These are phyloP conservation scores for Collybiopsis luxurians DNA, from an alignment of 768 basidiomycete species.

Conservation along the genomic window DNA sequence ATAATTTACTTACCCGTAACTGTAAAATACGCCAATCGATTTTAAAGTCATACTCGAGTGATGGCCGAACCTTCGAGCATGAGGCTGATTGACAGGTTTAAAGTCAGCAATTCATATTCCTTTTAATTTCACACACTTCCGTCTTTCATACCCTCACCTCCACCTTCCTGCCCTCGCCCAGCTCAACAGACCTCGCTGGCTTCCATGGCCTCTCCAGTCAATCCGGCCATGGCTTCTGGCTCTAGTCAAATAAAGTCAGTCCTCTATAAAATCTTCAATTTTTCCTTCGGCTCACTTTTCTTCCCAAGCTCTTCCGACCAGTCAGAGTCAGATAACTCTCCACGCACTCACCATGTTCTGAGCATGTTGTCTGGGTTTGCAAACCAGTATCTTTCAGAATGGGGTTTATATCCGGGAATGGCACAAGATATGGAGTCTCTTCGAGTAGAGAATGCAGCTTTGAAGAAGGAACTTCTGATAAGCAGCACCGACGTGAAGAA, in stretches of 20 bases:
- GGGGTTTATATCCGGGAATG: background rate
- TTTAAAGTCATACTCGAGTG: too few species aligned
- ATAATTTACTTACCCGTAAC: too few species aligned
- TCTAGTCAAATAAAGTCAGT: too few species aligned
- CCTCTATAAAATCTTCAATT: too few species aligned
- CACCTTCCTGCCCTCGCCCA: background rate
- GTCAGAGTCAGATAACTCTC: background rate
- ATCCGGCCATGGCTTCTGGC: too few species aligned
- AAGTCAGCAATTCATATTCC: too few species aligned
- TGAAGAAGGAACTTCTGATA: background rate
- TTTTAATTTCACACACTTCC: too few species aligned
- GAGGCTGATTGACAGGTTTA: too few species aligned
- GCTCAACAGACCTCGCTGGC: too few species aligned
- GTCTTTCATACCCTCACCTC: background rate
- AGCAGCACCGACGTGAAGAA: background rate
- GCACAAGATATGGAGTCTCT: background rate
- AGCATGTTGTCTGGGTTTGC: slow-evolving; percentile 1
- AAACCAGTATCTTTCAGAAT: background rate
- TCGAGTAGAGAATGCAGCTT: background rate
- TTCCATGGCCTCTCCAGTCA: too few species aligned
- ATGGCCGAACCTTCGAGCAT: too few species aligned
- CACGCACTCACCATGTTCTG: background rate
- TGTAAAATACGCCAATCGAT: too few species aligned
- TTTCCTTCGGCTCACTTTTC: background rate
- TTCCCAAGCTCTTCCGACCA: background rate